These are phyloP conservation scores for Erigeron canadensis DNA, from an alignment of 129 eudicot species.

Conservation along the genomic window DNA sequence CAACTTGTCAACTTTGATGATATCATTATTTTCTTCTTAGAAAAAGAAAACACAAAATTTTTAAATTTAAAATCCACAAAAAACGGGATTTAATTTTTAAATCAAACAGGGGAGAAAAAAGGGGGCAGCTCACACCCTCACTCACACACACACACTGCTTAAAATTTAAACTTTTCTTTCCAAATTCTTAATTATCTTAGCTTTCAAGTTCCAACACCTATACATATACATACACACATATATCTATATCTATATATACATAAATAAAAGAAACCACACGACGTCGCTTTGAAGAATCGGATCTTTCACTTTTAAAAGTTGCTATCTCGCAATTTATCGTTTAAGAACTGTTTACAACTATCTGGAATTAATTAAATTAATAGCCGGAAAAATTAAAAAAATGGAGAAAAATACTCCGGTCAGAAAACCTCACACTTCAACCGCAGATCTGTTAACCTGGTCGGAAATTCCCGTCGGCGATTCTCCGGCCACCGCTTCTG, in stretches of 20 bases:
- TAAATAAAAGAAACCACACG: conserved; percentile 11
- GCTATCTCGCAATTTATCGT: conserved; percentile 14
- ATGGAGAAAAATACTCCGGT: conserved; percentile 82
- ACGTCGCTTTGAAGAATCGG: conserved; percentile 32
- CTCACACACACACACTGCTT: background rate
- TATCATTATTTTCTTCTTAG: too few species aligned
- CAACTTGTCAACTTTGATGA: too few species aligned
- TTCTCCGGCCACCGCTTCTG: conserved; percentile 41
- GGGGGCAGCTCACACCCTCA: conserved; percentile 19
- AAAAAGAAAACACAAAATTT: too few species aligned
- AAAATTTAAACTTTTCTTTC: background rate
- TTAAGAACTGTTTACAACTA: conserved; percentile 11
- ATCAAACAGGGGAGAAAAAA: background rate
- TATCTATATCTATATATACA: conserved; percentile 4
- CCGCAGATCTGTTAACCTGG: conserved; percentile 98
- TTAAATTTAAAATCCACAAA: too few species aligned
- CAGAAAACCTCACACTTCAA: conserved; percentile 87
- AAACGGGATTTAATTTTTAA: too few species aligned
- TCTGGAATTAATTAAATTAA: conserved; percentile 5
- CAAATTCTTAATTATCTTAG: conserved; percentile 34
- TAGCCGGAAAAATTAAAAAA: background rate
- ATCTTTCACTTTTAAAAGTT: conserved; percentile 23
- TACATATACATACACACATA: background rate
- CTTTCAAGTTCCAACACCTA: conserved; percentile 33
- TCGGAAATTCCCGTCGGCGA: conserved; percentile 70